Conservation (phyloP, 345 rosid genomes). For the Tarenaya hassleriana region DNA sequence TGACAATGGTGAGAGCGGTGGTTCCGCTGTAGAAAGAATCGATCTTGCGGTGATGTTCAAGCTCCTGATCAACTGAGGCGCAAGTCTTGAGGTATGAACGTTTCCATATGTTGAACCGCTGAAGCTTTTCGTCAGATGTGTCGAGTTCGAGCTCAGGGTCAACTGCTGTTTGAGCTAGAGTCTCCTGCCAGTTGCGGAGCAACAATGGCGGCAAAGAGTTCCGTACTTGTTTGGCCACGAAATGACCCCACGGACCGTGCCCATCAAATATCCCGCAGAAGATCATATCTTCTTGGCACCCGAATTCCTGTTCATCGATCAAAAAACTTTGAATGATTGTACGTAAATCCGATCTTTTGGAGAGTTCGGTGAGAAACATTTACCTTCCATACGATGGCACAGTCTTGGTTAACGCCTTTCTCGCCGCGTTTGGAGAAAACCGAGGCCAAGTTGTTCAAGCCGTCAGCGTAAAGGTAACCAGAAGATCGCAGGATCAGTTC, state of each 20-base stretch:
- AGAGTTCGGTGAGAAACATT: constrained; percentile 3
- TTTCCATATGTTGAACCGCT: constrained; percentile 64
- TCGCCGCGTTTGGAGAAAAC: constrained; percentile 76
- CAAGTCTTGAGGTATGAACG: constrained; percentile 75
- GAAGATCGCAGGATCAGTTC: constrained; percentile 61
- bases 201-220: constrained; percentile 65
- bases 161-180: constrained; percentile 43
- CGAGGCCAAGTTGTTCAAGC: constrained; percentile 60
- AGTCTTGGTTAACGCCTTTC: constrained; percentile 87
- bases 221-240: constrained; percentile 70
- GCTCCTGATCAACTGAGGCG: constrained; percentile 72
- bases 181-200: constrained; percentile 80
- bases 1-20: constrained; percentile 73
- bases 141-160: constrained; percentile 36
- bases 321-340: too few species aligned
- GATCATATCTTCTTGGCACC: constrained; percentile 76
- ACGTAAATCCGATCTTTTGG: neutral
- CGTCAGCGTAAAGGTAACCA: constrained; percentile 54
- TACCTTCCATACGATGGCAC: constrained; percentile 96
- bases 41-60: constrained; percentile 55
- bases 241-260: constrained; percentile 97
- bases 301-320: constrained; percentile 65
- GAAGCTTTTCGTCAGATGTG: constrained; percentile 38
- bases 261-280: constrained; percentile 96
- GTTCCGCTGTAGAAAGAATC: constrained; percentile 86